A percentile compares a stretch with the other conserved stretches of the same genome.
Conservation (phyloP, 108 stramenopile species). For the Schizochytrium sp. region DNA sequence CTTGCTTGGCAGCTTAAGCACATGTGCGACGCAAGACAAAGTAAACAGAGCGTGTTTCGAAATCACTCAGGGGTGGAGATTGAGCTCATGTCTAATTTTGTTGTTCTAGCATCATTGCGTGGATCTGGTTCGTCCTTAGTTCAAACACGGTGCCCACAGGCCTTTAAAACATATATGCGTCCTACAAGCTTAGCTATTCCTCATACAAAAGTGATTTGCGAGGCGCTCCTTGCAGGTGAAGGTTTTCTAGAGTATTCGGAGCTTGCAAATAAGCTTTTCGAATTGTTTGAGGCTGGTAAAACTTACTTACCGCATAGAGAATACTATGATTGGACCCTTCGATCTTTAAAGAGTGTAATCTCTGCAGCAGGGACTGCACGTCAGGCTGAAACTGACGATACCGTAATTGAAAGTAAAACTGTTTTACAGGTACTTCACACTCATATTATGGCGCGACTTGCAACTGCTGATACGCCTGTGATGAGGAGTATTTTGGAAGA, state of each 20-base stretch:
- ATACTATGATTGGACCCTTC: not conserved
- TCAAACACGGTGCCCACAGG: conserved; percentile 81
- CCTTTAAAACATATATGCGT: conserved; percentile 79
- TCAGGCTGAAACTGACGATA: too few relatives aligned
- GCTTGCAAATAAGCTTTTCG: conserved; percentile 82
- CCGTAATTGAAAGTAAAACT: too few relatives aligned
- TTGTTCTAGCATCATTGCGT: conserved; percentile 78
- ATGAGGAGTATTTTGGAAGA: too few relatives aligned
- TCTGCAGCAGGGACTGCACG: too few relatives aligned
- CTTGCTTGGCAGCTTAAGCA: conserved; percentile 87
- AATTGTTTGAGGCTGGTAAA: conserved; percentile 77
- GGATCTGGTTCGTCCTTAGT: conserved; percentile 81
- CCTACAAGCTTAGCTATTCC: conserved; percentile 84
- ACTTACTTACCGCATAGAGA: conserved; percentile 81
- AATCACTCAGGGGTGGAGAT: conserved; percentile 70
- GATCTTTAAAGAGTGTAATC: too few relatives aligned
- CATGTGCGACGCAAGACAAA: conserved; percentile 84
- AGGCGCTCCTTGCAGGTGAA: conserved; percentile 84
- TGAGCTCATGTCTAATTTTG: conserved; percentile 76
- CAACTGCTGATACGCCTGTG: too few relatives aligned
- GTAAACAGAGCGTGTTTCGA: conserved; percentile 26
- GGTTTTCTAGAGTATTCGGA: conserved; percentile 80
- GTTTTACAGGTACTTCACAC: too few relatives aligned
- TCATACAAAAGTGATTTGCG: conserved; percentile 81
- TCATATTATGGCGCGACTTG: too few relatives aligned